phyloP scores from a whole-genome alignment of 345 rosid genomes.

The Garcia nutans region DNA sequence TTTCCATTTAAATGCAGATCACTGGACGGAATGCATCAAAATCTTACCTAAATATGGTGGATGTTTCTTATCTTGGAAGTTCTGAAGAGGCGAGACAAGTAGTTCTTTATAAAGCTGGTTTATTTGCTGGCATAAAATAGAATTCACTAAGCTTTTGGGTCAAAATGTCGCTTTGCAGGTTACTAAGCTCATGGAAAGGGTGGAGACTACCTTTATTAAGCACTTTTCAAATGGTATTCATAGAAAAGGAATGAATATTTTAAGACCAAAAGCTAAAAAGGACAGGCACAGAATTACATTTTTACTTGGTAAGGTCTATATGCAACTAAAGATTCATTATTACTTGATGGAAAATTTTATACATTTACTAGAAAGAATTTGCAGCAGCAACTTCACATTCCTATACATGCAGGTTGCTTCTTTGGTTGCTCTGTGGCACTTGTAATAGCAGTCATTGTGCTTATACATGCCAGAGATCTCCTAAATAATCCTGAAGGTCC shows the following conservation, averaged over 20 bases:
- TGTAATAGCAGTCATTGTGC: constrained; percentile 42
- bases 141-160: neutral
- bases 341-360: neutral
- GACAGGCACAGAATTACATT: constrained; percentile 71
- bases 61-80: constrained; percentile 62
- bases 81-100: constrained; percentile 55
- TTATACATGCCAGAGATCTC: constrained; percentile 53
- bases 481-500: constrained; percentile 43
- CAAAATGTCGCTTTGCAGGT: constrained; percentile 36
- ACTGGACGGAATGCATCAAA: constrained; percentile 58
- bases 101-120: neutral
- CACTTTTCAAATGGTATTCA: constrained; percentile 79
- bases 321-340: neutral
- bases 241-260: constrained; percentile 54
- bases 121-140: neutral
- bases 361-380: neutral
- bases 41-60: constrained; percentile 64
- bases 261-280: constrained; percentile 55
- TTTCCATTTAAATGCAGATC: constrained; percentile 34
- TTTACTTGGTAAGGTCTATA: constrained; percentile 45
- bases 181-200: constrained; percentile 57
- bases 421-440: constrained; percentile 69
- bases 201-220: constrained; percentile 60
- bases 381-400: neutral
- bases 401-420: constrained; percentile 48